Evolutionary conservation across 441 rosid species (phyloP), one percentile per base, ranked within the genome.

Genomic region (Hura crepitans): DNA sequence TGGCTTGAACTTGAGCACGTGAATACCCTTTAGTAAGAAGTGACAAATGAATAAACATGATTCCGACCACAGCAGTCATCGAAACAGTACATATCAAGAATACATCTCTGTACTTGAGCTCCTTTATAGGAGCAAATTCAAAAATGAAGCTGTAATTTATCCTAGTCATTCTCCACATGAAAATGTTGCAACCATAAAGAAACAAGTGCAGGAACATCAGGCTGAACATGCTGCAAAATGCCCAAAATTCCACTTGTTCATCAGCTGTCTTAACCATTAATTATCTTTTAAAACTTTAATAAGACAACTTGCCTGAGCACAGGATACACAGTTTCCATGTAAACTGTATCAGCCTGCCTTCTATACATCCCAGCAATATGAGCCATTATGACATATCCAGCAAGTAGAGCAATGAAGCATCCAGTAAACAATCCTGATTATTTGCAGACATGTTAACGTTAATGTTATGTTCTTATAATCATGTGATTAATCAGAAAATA

Each of bases 291-390:
- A 9, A 59, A 39, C n/a, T n/a, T n/a, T 65, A 45, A 25, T 68
- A 42, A 22, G 6, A 39, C 6, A 60, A 82, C 96, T 91, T 82
- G 89, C 99, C 99, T 94, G 53, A 94, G 85, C 20, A 94, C 90
- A 50, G 99, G 99, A 65, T 92, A 92, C 10, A 82, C 88, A 67
- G 99, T 94, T 82, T 94, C 99, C 99, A 92, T 90, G 76, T 95
- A 95, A 72, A 90, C 79, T 22, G 90, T 73, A 69, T 86, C 89
- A 46, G 86, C 77, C 50, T 83, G 87, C 66, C 73, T 75, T 78
- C 84, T 82, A 71, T 95, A 95, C 89, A 79, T 88, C 71, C 99
- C 98, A 12, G 90, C 87, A 57, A 90, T 69, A 76, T 85, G 93
- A 82, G 99, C 95, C 89, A 87, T 89, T 72, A 85, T 83, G 53